Evolutionary conservation across 2,329 filamentous ascomycete species (phyloP), one percentile per base, ranked within the genome.

Genomic region (Hypoxylon sp.): DNA sequence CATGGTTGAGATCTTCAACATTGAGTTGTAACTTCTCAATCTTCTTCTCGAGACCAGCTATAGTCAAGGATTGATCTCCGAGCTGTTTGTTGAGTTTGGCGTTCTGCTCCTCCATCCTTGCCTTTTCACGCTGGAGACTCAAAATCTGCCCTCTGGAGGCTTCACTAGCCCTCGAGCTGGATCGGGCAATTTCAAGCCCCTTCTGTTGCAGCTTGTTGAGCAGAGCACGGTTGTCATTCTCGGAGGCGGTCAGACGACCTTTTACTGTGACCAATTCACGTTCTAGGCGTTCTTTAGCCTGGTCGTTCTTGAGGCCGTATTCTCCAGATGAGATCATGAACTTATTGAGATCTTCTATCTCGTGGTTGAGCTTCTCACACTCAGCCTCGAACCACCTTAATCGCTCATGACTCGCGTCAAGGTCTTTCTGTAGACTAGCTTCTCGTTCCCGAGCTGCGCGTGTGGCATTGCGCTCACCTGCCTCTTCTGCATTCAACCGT

Each of bases 151-250:
- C 87, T 40, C 95, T 90, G 51, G 94, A 93, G 33, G 90, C 92
- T 74, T 98, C 95, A 68, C 89, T 94, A 31, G 92, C 95, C 66
- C 91, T 91, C 4, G 95, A 97, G 67, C 89, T 93, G 0, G 95
- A 96, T 50, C 96, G 89, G 44, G 95, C 95, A 79, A 99, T 97
- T 77, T 99, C 95, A 6, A 99, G 87, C 31, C 97, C 96, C 84
- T 98, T 98, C 77, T 98, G 95, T 76, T 98, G 95, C 17, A 99
- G 86, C 81, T 98, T 98, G 83, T 98, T 98, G 72, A 98, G 86
- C n/a, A 99, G 84, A 4, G 94, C 91, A 57, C 94, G 91, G 76
- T 98, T 98, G 81, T 98, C 95, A 75, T 98, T 98, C 79, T 99
- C 95, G 0, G 95, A 98, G 25, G 95, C 96, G 6, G 91, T 88